Evolutionary conservation across 108 stramenopile genomes (phyloP).

Genomic region (Cyclostephanos tholiformis): DNA sequence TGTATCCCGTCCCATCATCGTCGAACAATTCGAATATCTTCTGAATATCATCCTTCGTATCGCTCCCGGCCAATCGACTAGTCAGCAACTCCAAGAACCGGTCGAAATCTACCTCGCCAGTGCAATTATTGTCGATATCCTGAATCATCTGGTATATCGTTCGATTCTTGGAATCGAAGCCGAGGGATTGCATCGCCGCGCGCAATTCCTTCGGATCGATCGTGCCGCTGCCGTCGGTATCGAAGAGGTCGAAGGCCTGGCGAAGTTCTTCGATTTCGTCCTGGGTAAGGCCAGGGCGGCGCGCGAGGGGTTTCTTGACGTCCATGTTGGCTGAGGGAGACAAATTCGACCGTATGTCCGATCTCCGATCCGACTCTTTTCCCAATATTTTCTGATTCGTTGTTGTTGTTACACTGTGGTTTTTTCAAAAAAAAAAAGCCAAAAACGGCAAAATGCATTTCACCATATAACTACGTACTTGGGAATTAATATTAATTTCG

Average conservation of each 20-base stretch:
- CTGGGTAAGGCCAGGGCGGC: slow-evolving; percentile 45
- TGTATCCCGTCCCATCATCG: slow-evolving; percentile 94
- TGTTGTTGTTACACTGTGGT: too few relatives aligned
- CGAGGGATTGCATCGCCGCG: slow-evolving; percentile 91
- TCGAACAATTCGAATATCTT: slow-evolving; percentile 99
- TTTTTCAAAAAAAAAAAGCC: too few relatives aligned
- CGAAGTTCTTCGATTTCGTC: slow-evolving; percentile 54
- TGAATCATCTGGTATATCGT: slow-evolving; percentile 88
- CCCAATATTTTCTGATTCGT: too few relatives aligned
- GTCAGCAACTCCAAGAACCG: slow-evolving; percentile 96
- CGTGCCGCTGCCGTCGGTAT: slow-evolving; percentile 65
- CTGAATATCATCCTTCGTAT: slow-evolving; percentile 52
- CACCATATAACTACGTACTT: too few relatives aligned
- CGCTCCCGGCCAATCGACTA: slow-evolving; percentile 48
- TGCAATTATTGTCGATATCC: slow-evolving; percentile 81
- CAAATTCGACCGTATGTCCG: background rate
- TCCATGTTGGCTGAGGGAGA: slow-evolving; percentile 8
- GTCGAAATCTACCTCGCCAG: slow-evolving; percentile 63
- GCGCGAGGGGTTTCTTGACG: slow-evolving; percentile 21
- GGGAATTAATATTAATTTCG: too few relatives aligned
- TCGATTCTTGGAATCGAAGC: slow-evolving; percentile 92
- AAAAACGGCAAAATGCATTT: too few relatives aligned
- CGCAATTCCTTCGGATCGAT: slow-evolving; percentile 94
- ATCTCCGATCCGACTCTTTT: background rate
- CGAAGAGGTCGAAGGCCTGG: slow-evolving; percentile 53